These are phyloP conservation scores for Aspergillus latus DNA, from an alignment of 2,329 filamentous ascomycete genomes.

Conservation along the genomic window DNA sequence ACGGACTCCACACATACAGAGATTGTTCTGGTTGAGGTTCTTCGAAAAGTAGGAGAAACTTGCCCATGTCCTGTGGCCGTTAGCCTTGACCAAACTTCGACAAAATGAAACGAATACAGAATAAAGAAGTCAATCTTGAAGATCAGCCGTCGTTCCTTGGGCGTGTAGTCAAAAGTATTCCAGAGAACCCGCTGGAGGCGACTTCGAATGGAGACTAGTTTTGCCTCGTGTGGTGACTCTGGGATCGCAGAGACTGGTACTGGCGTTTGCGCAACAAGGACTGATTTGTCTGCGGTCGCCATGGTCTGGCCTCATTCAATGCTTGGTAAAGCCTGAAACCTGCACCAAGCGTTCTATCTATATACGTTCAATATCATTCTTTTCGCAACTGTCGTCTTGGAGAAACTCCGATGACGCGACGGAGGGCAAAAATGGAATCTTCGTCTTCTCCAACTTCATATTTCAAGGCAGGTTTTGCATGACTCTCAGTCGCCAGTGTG, in stretches of 20 bases:
- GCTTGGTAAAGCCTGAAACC: background rate
- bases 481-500: no score
- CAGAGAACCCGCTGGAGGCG: background rate
- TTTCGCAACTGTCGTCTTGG: no score
- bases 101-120: background rate
- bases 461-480: no score
- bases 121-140: conserved; percentile 4
- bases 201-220: background rate
- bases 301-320: background rate
- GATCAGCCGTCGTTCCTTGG: background rate
- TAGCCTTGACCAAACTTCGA: background rate
- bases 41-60: conserved; percentile 8
- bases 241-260: background rate
- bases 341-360: background rate
- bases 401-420: no score
- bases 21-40: conserved; percentile 3
- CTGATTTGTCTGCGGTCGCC: background rate
- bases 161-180: background rate
- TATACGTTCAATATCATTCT: no score
- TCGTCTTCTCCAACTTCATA: no score
- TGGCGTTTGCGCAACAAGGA: background rate
- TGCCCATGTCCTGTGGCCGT: background rate
- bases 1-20: background rate
- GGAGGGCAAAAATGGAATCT: no score
- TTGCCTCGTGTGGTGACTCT: background rate